phyloP scores from a whole-genome alignment of 2,329 filamentous ascomycete genomes.

The Talaromyces albobiverticillius region DNA sequence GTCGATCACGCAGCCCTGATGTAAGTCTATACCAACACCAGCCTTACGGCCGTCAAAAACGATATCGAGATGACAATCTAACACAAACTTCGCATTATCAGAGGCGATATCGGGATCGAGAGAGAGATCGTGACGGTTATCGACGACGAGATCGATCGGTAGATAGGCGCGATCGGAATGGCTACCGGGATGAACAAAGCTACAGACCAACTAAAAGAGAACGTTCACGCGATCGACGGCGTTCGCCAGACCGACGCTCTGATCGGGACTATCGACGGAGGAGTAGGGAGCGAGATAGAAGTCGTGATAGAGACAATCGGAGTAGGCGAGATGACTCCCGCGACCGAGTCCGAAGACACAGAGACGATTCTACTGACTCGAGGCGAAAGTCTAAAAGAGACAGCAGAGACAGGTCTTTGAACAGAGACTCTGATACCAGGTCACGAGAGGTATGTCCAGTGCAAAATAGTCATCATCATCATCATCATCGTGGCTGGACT shows the following conservation, averaged over 20 bases:
- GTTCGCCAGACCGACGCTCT: conserved; percentile 57
- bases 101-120: conserved; percentile 52
- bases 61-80: not conserved
- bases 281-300: conserved; percentile 61
- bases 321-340: conserved; percentile 70
- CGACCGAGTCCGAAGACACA: conserved; percentile 62
- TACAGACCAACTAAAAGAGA: conserved; percentile 63
- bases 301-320: conserved; percentile 68
- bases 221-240: conserved; percentile 47
- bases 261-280: conserved; percentile 56
- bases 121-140: conserved; percentile 53
- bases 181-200: conserved; percentile 57
- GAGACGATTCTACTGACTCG: conserved; percentile 70
- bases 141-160: conserved; percentile 66
- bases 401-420: conserved; percentile 54
- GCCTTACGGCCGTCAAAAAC: not conserved
- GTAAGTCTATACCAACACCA: conserved; percentile 30
- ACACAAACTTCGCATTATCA: conserved; percentile 49
- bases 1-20: conserved; percentile 49
- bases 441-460: conserved; percentile 56
- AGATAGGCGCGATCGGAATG: conserved; percentile 47
- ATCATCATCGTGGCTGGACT: conserved; percentile 16
- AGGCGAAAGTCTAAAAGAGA: conserved; percentile 64
- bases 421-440: conserved; percentile 50
- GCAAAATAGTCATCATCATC: not conserved